phyloP scores from a whole-genome alignment of 2,329 filamentous ascomycete species.

The Blastomyces percursus region DNA sequence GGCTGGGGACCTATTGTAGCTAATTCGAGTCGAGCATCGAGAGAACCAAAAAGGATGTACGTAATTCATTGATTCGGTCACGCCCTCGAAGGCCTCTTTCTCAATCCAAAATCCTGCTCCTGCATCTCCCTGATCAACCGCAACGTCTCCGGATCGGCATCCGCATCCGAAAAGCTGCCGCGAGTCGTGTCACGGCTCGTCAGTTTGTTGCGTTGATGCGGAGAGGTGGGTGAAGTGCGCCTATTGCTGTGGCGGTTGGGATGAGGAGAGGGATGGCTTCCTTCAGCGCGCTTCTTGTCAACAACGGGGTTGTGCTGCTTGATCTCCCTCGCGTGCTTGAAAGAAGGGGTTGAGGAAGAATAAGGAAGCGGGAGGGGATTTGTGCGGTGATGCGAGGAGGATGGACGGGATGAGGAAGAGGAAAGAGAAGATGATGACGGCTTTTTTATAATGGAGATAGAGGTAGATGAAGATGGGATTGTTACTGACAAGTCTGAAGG shows the following conservation, averaged over 20 bases:
- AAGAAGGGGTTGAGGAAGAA: conserved; percentile 15
- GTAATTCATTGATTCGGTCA: neutral
- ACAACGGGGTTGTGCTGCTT: conserved; percentile 18
- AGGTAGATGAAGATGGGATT: conserved; percentile 3
- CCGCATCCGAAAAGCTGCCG: conserved; percentile 20
- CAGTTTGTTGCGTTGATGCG: conserved; percentile 19
- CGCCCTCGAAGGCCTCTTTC: conserved; percentile 22
- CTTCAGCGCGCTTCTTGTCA: conserved; percentile 37
- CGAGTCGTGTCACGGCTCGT: conserved; percentile 14
- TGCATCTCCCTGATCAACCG: conserved; percentile 36
- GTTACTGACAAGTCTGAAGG: conserved; percentile 6
- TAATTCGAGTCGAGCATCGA: neutral
- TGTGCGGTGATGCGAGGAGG: conserved; percentile 9
- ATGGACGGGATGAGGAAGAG: conserved; percentile 4
- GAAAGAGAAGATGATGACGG: conserved; percentile 2
- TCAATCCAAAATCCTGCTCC: conserved; percentile 36
- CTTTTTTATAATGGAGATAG: conserved; percentile 7
- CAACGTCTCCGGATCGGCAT: conserved; percentile 34
- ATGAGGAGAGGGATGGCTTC: conserved; percentile 32
- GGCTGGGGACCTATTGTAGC: neutral
- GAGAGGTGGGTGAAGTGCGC: conserved; percentile 9
- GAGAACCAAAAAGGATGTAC: neutral
- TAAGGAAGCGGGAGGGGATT: conserved; percentile 3
- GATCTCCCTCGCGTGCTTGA: conserved; percentile 15
- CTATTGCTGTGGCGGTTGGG: conserved; percentile 37